Evolutionary conservation across 192 early-diverging fungal genomes (phyloP), one percentile per base, ranked within the genome.

Genomic region (Jimgerdemannia lactiflua): DNA sequence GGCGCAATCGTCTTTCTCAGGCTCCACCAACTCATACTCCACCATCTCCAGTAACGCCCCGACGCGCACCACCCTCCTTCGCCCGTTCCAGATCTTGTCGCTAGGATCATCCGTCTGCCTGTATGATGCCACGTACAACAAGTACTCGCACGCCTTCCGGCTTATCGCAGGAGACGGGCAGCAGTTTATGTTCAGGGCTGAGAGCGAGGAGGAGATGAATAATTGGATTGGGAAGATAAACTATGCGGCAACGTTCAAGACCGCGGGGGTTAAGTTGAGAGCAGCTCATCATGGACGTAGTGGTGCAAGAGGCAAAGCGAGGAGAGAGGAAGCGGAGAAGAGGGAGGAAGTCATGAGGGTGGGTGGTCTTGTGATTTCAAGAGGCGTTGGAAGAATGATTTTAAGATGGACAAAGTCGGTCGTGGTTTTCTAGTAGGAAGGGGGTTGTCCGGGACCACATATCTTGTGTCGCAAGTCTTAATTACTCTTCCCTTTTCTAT

Each of bases 141-240:
- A 94, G 85, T 92, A 94, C 70, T 86, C 88, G n/a, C 86, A 94
- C 54, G 92, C 92, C n/a, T 93, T 93, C 78, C 88, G 93, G 19
- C 77, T 94, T 19, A 85, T 90, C 20, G 87, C 90, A 4, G 89
- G 85, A 4, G 89, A 92, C 63, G 90, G 90, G 39, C 89, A 93
- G 73, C 91, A 93, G 74, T 91, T 91, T 67, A 75, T 94, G 54
- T 85, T 94, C 71, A 84, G 90, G 80, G 91, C 91, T 4, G 82
- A 91, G 4, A 84, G 80, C 66, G 91, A 92, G 73, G 83, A 87
- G 43, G 87, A 91, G 29, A 90, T 94, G 80, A 89, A 92, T 42
- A 91, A 94, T 75, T 94, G 93, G 93, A 92, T 94, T 86, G 80
- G 86, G 43, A 89, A 89, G 64, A 91, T 94, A 70, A 94, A 94